Base-by-base conservation (phyloP, 1,284 basidiomycete species). In the Ganoderma meredithae region DNA sequence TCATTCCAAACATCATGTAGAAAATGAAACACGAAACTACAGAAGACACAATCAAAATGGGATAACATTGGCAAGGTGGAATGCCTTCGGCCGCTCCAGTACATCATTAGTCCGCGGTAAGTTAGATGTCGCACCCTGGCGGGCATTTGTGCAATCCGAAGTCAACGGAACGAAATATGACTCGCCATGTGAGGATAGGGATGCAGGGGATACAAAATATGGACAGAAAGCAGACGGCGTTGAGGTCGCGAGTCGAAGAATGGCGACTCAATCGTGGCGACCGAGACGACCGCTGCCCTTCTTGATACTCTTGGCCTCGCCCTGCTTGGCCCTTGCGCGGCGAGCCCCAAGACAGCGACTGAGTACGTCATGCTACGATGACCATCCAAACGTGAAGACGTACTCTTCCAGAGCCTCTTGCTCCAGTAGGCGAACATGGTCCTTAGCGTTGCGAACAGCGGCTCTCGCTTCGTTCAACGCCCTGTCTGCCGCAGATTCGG, bases 311-410 rank as follows among this genome's bases (percentile, higher is more conserved):
- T 87, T 88, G 2, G 85, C 84, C 72, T 89, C 86, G 31, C 83
- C 83, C 74, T 88, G 86, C 75, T 89, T 90, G 8, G 83, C 82
- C 75, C 85, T 86, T 13, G 88, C 87, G 63, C 86, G 85, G 65
- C 80, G 80, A 15, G 85, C 82, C 61, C 88, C 90, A 64, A 68
- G 25, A 33, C 53, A 33, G 12, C 0, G 4, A 64, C 58, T 39
- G n/a, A 61, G 22, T 40, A 56, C 2, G 60, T 27, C 22, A n/a
- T 58, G 3, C 63, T 44, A 17, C 3, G 56, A 49, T 3, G 58
- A 13, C 47, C 8, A 0, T 41, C 3, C 27, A 25, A 49, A 25
- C 10, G 3, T 31, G 62, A 67, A 12, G 27, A 79, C 88, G 74
- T 76, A 90, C 88, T 89, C 88, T 74, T 88, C 85, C 49, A 82